phyloP scores from a whole-genome alignment of 352 stramenopile genomes.

The Pythium brassicae region DNA sequence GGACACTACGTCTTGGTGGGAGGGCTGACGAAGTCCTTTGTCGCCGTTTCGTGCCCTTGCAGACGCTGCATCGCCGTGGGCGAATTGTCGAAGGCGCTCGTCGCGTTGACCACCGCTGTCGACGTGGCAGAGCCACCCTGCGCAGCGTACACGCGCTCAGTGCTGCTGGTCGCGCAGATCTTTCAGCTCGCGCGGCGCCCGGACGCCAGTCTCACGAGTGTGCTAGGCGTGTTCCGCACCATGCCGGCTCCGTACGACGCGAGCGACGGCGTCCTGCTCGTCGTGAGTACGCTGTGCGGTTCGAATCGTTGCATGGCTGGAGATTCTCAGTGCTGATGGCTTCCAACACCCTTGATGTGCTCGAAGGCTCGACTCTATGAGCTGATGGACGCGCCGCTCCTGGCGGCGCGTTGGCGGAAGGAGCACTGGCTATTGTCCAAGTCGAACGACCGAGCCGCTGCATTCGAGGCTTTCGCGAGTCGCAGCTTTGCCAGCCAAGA shows the following conservation, averaged over 20 bases:
- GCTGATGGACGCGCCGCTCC: conserved; percentile 8
- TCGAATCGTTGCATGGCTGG: not conserved
- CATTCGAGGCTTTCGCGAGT: conserved; percentile 16
- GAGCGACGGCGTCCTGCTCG: conserved; percentile 32
- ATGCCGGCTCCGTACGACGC: conserved; percentile 45
- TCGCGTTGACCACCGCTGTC: conserved; percentile 37
- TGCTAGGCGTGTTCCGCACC: conserved; percentile 35
- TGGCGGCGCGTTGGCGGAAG: conserved; percentile 34
- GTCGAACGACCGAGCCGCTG: not conserved
- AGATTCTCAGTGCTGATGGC: not conserved
- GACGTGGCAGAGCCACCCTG: conserved; percentile 27
- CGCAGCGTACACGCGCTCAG: conserved; percentile 21
- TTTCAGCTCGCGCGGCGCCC: conserved; percentile 23
- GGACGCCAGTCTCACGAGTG: conserved; percentile 26
- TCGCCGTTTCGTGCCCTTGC: not conserved
- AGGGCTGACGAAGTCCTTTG: not conserved
- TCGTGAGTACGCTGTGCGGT: conserved; percentile 24
- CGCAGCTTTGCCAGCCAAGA: conserved; percentile 27
- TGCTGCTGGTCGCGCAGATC: conserved; percentile 41
- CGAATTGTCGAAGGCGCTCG: conserved; percentile 34
- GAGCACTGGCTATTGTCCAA: conserved; percentile 10
- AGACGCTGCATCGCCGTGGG: conserved; percentile 43
- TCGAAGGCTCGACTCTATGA: conserved; percentile 35
- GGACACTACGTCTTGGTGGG: not conserved
- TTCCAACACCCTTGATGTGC: not conserved